Conservation (phyloP, 2,329 filamentous ascomycete species). For the Aspergillus versicolor region DNA sequence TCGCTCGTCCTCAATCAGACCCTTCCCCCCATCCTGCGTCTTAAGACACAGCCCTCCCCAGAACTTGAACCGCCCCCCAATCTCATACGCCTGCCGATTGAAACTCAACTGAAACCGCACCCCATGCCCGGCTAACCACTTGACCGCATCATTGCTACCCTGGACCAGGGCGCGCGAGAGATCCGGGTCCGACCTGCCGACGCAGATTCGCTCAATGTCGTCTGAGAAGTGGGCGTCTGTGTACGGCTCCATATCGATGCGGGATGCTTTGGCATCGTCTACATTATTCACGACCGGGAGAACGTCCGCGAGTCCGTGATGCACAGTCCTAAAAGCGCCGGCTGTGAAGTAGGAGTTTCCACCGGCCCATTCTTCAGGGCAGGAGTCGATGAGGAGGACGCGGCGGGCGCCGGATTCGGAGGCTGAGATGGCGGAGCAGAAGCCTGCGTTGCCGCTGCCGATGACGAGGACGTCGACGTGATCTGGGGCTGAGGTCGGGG, state of each 20-base stretch:
- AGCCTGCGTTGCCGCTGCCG: slow-evolving; percentile 65
- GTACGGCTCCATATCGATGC: slow-evolving; percentile 61
- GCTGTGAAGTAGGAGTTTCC: slow-evolving; percentile 67
- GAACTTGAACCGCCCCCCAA: slow-evolving; percentile 62
- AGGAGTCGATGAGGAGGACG: slow-evolving; percentile 61
- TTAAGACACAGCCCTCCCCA: slow-evolving; percentile 66
- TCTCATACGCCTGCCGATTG: slow-evolving; percentile 64
- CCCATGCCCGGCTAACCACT: slow-evolving; percentile 58
- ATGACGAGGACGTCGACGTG: slow-evolving; percentile 49
- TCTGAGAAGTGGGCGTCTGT: slow-evolving; percentile 52
- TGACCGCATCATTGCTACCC: slow-evolving; percentile 52
- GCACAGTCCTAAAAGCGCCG: slow-evolving; percentile 60
- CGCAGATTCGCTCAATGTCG: slow-evolving; percentile 59
- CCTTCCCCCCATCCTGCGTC: slow-evolving; percentile 60
- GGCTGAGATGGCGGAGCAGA: slow-evolving; percentile 57
- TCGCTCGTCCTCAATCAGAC: slow-evolving; percentile 53
- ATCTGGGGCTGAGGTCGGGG: not conserved
- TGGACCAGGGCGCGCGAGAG: slow-evolving; percentile 52
- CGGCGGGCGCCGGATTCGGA: slow-evolving; percentile 33
- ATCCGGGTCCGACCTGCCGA: slow-evolving; percentile 51
- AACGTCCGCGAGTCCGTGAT: slow-evolving; percentile 57
- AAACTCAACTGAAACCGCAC: slow-evolving; percentile 62
- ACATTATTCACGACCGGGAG: slow-evolving; percentile 64
- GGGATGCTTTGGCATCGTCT: slow-evolving; percentile 42
- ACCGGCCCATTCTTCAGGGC: slow-evolving; percentile 58